A percentile compares a stretch with the other conserved stretches of the same genome.
Conservation (phyloP, 2,329 filamentous ascomycete genomes). For the Diaporthe ilicicola region DNA sequence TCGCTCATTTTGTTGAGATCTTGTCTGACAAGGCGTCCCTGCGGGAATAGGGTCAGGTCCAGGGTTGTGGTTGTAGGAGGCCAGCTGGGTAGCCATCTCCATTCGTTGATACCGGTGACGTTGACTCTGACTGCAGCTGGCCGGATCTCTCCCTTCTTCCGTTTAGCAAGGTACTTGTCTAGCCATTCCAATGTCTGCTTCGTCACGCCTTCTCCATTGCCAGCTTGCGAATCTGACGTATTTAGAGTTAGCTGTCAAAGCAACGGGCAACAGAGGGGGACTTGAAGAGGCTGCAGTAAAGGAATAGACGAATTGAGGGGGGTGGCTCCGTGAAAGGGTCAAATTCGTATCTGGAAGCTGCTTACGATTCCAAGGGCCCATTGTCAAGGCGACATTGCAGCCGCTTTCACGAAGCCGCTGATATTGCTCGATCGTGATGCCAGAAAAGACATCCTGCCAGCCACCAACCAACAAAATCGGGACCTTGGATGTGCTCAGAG, state of each 20-base stretch:
- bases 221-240: neutral
- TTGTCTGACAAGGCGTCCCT: neutral
- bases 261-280: too few relatives aligned
- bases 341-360: too few relatives aligned
- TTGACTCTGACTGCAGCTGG: conserved; percentile 18
- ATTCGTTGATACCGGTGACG: conserved; percentile 27
- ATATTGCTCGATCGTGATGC: neutral
- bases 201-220: neutral
- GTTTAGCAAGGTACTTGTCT: conserved; percentile 27
- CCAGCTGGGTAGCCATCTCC: conserved; percentile 31
- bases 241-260: too few relatives aligned
- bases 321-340: too few relatives aligned
- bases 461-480: conserved; percentile 24
- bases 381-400: conserved; percentile 18
- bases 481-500: neutral
- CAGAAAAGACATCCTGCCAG: conserved; percentile 29
- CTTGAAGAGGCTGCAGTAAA: too few relatives aligned
- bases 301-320: too few relatives aligned
- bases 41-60: conserved; percentile 23
- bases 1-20: neutral
- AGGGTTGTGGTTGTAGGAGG: conserved; percentile 24
- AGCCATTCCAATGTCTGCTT: conserved; percentile 25
- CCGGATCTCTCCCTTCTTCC: neutral
- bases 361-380: conserved; percentile 27
- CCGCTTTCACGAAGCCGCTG: conserved; percentile 17